Evolutionary conservation across 208 protist species (phyloP).

Genomic region (Leptomonas seymouri): DNA sequence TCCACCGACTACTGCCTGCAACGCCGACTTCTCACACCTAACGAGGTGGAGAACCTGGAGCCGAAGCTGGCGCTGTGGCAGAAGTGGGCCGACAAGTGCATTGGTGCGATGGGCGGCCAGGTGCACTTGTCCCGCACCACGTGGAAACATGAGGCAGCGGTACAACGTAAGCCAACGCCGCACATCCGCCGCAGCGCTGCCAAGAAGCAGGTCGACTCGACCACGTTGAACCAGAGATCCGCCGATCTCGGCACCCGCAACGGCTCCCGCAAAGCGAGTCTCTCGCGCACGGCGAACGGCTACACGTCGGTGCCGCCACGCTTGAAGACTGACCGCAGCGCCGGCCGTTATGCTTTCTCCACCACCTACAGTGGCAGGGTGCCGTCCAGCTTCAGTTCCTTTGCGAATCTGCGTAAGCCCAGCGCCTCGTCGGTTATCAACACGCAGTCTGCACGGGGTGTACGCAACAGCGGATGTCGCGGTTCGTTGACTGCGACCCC

Average conservation of each 20-base stretch:
- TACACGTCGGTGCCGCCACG: slow-evolving; percentile 23
- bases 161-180: slow-evolving; percentile 46
- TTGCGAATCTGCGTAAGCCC: slow-evolving; percentile 5
- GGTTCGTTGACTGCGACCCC: background rate
- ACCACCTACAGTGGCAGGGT: slow-evolving; percentile 7
- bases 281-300: slow-evolving; percentile 6
- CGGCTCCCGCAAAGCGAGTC: slow-evolving; percentile 1
- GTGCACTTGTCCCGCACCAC: slow-evolving; percentile 11
- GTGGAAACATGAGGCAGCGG: slow-evolving; percentile 38
- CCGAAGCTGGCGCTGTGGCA: slow-evolving; percentile 35
- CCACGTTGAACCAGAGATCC: background rate
- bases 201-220: background rate
- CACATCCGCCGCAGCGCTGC: slow-evolving; percentile 26
- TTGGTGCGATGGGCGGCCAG: slow-evolving; percentile 19
- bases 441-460: slow-evolving; percentile 5
- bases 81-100: slow-evolving; percentile 37
- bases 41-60: slow-evolving; percentile 37
- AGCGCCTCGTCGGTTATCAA: slow-evolving; percentile 15
- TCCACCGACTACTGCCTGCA: slow-evolving; percentile 50
- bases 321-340: background rate
- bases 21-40: slow-evolving; percentile 24
- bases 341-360: slow-evolving; percentile 9
- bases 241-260: background rate
- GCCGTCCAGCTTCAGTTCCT: slow-evolving; percentile 18
- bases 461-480: slow-evolving; percentile 8